Percentiles rank a stretch among this genome's conserved stretches.
Evolutionary conservation across 306 rosid species (phyloP).

Genomic region (Medicago arabica): DNA sequence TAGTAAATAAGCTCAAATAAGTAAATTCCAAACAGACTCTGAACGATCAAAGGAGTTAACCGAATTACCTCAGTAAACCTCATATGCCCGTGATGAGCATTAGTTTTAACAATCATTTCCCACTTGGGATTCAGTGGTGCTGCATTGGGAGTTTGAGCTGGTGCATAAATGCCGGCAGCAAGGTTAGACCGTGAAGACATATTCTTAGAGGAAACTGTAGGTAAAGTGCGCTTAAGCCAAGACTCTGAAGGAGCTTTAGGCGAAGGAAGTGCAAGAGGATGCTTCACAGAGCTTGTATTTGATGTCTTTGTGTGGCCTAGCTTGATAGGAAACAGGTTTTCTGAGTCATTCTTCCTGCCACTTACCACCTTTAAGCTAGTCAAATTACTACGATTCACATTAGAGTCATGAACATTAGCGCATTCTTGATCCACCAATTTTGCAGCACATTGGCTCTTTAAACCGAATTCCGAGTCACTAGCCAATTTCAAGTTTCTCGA

Average conservation of each 20-base stretch:
- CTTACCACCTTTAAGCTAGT: conserved; percentile 41
- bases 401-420: conserved; percentile 21
- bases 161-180: conserved; percentile 38
- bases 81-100: conserved; percentile 51
- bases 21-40: too few relatives aligned
- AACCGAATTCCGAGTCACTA: conserved; percentile 36
- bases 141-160: conserved; percentile 40
- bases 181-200: conserved; percentile 48
- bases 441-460: conserved; percentile 37
- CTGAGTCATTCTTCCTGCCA: conserved; percentile 40
- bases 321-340: conserved; percentile 40
- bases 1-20: too few relatives aligned
- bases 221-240: conserved; percentile 85
- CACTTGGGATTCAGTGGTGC: conserved; percentile 58
- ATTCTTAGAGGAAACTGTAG: conserved; percentile 62
- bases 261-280: conserved; percentile 67
- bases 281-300: conserved; percentile 34
- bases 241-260: conserved; percentile 96
- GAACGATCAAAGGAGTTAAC: conserved; percentile 34
- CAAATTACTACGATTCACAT: conserved; percentile 39
- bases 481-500: conserved; percentile 41
- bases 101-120: conserved; percentile 64
- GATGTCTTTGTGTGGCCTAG: conserved; percentile 39
- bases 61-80: conserved; percentile 68
- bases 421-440: conserved; percentile 38